phyloP scores from a whole-genome alignment of 106 monocot species.

The Dendrobium catenatum region DNA sequence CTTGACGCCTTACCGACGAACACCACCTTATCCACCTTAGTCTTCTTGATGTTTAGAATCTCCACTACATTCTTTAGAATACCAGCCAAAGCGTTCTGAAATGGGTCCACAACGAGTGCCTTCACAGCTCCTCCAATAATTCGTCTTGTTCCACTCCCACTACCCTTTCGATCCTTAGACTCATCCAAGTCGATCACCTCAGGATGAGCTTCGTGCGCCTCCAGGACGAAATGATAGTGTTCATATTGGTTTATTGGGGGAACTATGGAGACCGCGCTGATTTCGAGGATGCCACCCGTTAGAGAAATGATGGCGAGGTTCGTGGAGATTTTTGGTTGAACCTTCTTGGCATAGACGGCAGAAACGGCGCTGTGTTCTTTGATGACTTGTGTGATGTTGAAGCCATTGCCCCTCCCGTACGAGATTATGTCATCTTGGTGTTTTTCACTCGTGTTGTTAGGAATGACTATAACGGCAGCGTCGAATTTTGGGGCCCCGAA shows the following conservation, averaged over 20 bases:
- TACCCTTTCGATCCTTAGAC: not conserved
- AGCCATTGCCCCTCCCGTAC: not conserved
- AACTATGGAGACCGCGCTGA: not conserved
- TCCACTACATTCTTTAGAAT: not conserved
- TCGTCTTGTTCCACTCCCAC: not conserved
- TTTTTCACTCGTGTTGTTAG: not conserved
- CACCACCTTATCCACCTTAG: not conserved
- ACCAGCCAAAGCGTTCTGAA: not conserved
- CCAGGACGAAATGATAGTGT: not conserved
- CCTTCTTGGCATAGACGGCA: not conserved
- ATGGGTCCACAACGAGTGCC: not conserved
- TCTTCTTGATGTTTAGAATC: not conserved
- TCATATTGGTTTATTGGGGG: fast-evolving
- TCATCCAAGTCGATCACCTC: not conserved
- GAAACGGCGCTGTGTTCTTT: not conserved
- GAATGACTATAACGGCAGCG: not conserved
- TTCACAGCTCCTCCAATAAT: not conserved
- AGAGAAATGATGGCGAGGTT: not conserved
- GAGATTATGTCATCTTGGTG: not conserved
- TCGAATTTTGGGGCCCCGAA: not conserved
- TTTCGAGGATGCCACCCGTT: not conserved
- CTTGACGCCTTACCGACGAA: not conserved
- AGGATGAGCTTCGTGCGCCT: not conserved
- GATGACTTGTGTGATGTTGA: not conserved
- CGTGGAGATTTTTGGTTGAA: not conserved